A percentile compares a stretch with the other conserved stretches of the same genome.
Conservation (phyloP, 116 monocot genomes). For the Posidonia oceanica region DNA sequence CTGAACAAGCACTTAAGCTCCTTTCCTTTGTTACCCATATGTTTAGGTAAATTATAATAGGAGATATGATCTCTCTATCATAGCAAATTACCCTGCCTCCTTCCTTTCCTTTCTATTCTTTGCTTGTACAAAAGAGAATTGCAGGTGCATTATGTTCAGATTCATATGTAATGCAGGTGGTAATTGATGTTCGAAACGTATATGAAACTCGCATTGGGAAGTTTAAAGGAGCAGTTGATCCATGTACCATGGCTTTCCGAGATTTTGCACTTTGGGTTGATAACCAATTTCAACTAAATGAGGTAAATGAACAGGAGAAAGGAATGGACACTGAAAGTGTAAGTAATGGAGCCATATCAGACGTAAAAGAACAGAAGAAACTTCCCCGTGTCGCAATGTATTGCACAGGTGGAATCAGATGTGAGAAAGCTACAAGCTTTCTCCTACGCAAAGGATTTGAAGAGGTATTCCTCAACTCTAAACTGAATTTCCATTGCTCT, state of each 20-base stretch:
- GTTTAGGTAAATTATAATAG: too few relatives aligned
- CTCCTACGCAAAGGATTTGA: slow-evolving; percentile 83
- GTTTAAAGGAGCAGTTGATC: slow-evolving; percentile 93
- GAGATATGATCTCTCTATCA: too few relatives aligned
- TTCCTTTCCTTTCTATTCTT: not conserved
- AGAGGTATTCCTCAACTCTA: slow-evolving; percentile 43
- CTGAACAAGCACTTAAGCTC: too few relatives aligned
- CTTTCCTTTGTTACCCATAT: too few relatives aligned
- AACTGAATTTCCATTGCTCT: not conserved
- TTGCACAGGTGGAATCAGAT: slow-evolving; percentile 95
- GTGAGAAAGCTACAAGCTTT: slow-evolving; percentile 98
- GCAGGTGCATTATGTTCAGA: not conserved
- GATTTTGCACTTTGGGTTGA: slow-evolving; percentile 90
- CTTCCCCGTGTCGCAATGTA: slow-evolving; percentile 92
- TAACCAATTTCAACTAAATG: slow-evolving; percentile 41
- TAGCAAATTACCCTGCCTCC: too few relatives aligned
- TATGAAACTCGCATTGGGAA: slow-evolving; percentile 94
- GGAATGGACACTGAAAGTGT: not conserved
- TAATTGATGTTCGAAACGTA: slow-evolving; percentile 88
- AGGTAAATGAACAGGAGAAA: slow-evolving; percentile 7
- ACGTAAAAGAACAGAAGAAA: slow-evolving; percentile 16
- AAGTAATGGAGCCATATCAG: not conserved
- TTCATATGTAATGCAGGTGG: slow-evolving; percentile 32
- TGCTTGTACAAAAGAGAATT: not conserved
- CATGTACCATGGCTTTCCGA: slow-evolving; percentile 69